Conservation (phyloP, 1,284 basidiomycete genomes). For the Trichosporon sp. region DNA sequence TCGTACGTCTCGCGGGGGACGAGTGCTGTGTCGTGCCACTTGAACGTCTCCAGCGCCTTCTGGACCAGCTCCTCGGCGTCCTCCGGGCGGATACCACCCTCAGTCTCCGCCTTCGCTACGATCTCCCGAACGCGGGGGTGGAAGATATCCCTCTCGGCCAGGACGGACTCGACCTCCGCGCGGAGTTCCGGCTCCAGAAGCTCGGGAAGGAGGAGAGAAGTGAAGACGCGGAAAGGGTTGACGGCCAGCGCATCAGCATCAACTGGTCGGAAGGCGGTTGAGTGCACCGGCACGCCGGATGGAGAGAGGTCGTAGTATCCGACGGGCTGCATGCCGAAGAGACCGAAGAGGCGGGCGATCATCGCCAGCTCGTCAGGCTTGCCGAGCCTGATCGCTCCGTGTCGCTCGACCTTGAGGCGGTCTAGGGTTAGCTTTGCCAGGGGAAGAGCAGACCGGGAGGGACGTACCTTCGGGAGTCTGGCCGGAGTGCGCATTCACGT, state of each 20-base stretch:
- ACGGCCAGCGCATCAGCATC: slow-evolving; percentile 41
- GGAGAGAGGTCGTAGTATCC: slow-evolving; percentile 58
- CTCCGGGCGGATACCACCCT: slow-evolving; percentile 39
- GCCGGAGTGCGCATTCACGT: slow-evolving; percentile 45
- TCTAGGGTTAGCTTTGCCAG: slow-evolving; percentile 34
- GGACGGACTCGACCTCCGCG: slow-evolving; percentile 40
- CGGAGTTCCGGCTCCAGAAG: slow-evolving; percentile 49
- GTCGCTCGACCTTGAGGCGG: slow-evolving; percentile 55
- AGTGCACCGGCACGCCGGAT: slow-evolving; percentile 57
- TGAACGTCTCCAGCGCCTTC: slow-evolving; percentile 55
- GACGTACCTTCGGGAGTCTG: slow-evolving; percentile 27
- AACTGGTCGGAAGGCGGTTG: slow-evolving; percentile 57
- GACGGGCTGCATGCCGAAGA: slow-evolving; percentile 57
- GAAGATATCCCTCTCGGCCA: slow-evolving; percentile 53
- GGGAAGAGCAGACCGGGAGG: background rate
- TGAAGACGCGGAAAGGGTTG: slow-evolving; percentile 59
- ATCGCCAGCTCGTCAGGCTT: slow-evolving; percentile 52
- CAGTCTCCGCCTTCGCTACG: slow-evolving; percentile 46
- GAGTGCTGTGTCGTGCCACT: slow-evolving; percentile 55
- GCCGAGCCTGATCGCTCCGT: slow-evolving; percentile 58
- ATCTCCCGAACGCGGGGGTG: slow-evolving; percentile 45
- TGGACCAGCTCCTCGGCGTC: slow-evolving; percentile 50
- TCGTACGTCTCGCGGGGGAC: slow-evolving; percentile 50
- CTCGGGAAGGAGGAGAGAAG: slow-evolving; percentile 54
- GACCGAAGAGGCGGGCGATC: slow-evolving; percentile 53